These are phyloP conservation scores for Carex kokanica DNA, from an alignment of 176 grass and related monocot species.

Conservation along the genomic window DNA sequence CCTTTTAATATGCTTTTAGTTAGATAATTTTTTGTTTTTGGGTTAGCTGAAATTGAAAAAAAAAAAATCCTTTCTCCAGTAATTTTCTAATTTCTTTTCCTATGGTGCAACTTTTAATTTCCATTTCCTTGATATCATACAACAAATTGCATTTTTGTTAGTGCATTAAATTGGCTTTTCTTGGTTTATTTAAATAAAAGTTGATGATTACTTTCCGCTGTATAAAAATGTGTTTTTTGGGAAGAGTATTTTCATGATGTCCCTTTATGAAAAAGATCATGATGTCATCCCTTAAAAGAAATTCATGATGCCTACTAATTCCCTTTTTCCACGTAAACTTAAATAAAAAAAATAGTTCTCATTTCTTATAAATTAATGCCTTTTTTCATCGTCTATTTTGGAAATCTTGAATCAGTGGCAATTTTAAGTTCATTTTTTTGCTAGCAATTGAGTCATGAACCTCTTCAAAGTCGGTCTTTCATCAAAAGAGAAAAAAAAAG, in stretches of 20 bases:
- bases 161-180: background rate
- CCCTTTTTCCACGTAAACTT: background rate
- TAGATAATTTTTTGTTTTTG: background rate
- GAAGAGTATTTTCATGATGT: background rate
- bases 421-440: background rate
- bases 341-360: background rate
- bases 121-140: background rate
- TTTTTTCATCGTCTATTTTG: background rate
- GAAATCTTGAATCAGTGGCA: background rate
- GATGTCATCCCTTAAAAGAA: background rate
- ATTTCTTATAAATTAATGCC: background rate
- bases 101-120: background rate
- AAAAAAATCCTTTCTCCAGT: background rate
- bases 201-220: background rate
- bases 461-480: background rate
- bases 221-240: background rate
- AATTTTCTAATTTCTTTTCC: background rate
- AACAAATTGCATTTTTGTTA: background rate
- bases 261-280: background rate
- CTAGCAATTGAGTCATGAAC: background rate
- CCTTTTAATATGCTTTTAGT: background rate
- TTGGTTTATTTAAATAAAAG: background rate
- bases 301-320: background rate
- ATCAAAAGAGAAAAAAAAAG: background rate
- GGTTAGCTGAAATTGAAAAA: background rate